These are phyloP conservation scores for Steccherinum ochraceum DNA, from an alignment of 768 basidiomycete genomes.

Conservation along the genomic window DNA sequence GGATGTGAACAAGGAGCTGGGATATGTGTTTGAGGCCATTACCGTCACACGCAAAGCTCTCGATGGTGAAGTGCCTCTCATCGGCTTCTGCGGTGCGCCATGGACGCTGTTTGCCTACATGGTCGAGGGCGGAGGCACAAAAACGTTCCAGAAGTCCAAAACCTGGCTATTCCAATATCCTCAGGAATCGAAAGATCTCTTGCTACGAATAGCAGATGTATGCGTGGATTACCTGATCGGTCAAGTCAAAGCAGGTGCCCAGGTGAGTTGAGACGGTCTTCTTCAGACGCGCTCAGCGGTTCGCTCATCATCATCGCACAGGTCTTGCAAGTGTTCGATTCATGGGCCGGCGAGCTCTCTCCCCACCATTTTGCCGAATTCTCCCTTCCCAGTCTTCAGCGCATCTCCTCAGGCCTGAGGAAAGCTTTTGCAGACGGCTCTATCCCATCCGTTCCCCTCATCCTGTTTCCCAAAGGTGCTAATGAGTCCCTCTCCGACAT, in stretches of 20 bases:
- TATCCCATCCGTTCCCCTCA: slow-evolving; percentile 69
- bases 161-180: slow-evolving; percentile 93
- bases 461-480: slow-evolving; percentile 92
- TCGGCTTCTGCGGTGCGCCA: slow-evolving; percentile 95
- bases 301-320: slow-evolving; percentile 24
- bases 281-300: no score
- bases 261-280: slow-evolving; percentile 72
- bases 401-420: slow-evolving; percentile 69
- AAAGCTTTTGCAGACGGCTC: slow-evolving; percentile 44
- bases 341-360: slow-evolving; percentile 90
- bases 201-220: slow-evolving; percentile 78
- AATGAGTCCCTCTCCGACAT: slow-evolving; percentile 61
- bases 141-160: slow-evolving; percentile 87
- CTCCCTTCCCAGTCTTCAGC: slow-evolving; percentile 71
- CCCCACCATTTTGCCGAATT: slow-evolving; percentile 81
- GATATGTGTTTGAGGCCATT: slow-evolving; percentile 91
- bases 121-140: slow-evolving; percentile 94
- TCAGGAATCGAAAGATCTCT: slow-evolving; percentile 69
- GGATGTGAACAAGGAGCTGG: slow-evolving; percentile 77
- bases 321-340: slow-evolving; percentile 97
- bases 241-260: slow-evolving; percentile 92
- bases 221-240: slow-evolving; percentile 88
- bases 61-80: slow-evolving; percentile 86
- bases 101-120: slow-evolving; percentile 99
- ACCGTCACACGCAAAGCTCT: slow-evolving; percentile 75